Conservation (phyloP, 2,329 filamentous ascomycete genomes). For the Trichoderma brevicompactum region DNA sequence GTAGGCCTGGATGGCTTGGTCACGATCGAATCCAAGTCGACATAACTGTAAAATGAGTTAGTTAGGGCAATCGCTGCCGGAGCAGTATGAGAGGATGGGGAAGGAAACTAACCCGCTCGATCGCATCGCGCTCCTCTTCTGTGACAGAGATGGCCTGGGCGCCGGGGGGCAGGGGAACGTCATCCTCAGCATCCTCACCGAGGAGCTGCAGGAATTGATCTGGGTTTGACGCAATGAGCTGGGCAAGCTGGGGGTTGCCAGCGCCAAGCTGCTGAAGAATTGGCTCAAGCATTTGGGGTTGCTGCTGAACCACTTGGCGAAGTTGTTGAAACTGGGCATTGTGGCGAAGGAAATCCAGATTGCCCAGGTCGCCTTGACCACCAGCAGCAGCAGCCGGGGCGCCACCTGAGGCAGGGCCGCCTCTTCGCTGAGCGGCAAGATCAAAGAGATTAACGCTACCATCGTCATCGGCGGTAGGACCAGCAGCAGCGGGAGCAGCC, state of each 20-base stretch:
- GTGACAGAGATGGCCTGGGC: constrained; percentile 90
- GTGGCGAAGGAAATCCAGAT: constrained; percentile 90
- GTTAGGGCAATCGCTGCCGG: constrained; percentile 2
- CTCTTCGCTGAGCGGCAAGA: constrained; percentile 76
- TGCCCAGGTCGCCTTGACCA: constrained; percentile 64
- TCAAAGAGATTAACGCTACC: constrained; percentile 88
- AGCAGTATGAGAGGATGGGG: neutral
- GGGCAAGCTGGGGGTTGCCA: constrained; percentile 91
- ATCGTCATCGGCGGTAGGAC: constrained; percentile 59
- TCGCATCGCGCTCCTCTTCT: constrained; percentile 94
- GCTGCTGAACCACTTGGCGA: constrained; percentile 94
- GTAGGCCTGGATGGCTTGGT: constrained; percentile 95
- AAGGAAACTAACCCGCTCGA: constrained; percentile 74
- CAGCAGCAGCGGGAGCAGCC: constrained; percentile 47
- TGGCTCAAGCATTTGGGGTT: constrained; percentile 97
- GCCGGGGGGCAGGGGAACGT: constrained; percentile 82
- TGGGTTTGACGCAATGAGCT: constrained; percentile 88
- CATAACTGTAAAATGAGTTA: constrained; percentile 65
- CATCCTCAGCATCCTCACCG: constrained; percentile 84
- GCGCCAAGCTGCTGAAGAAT: constrained; percentile 95
- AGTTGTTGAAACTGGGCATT: constrained; percentile 98
- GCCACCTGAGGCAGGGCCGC: constrained; percentile 48
- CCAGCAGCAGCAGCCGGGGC: constrained; percentile 56
- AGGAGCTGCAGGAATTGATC: constrained; percentile 91
- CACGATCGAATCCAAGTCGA: constrained; percentile 88